Percentiles rank a stretch among this genome's conserved stretches.
phyloP scores from a whole-genome alignment of 2,329 filamentous ascomycete genomes.

The Fusarium nematophilum region DNA sequence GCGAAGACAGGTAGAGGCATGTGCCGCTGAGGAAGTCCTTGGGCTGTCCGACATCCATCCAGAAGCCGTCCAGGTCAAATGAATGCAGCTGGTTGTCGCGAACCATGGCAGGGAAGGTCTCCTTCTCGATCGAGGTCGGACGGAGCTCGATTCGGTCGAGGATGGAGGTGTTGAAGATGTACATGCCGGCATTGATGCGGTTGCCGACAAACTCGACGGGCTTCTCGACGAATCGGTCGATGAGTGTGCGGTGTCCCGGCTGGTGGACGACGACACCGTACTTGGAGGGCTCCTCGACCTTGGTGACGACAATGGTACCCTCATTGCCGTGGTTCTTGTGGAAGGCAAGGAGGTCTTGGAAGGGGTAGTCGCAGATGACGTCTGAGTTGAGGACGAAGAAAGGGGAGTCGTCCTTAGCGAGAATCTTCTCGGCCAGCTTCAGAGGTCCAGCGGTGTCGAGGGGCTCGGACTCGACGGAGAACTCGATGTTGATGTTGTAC shows the following conservation, averaged over 20 bases:
- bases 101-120: conserved; percentile 96
- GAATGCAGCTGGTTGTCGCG: conserved; percentile 92
- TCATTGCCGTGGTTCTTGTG: conserved; percentile 94
- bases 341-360: conserved; percentile 88
- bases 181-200: conserved; percentile 98
- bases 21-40: conserved; percentile 98
- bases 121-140: conserved; percentile 97
- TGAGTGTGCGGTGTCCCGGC: conserved; percentile 87
- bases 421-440: conserved; percentile 92
- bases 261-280: conserved; percentile 99
- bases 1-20: conserved; percentile 93
- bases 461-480: conserved; percentile 96
- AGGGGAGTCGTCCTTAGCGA: conserved; percentile 91
- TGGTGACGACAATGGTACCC: conserved; percentile 97
- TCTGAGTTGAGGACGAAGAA: conserved; percentile 99
- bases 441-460: conserved; percentile 94
- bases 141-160: conserved; percentile 93
- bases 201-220: conserved; percentile 98
- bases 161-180: conserved; percentile 94
- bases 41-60: conserved; percentile 99
- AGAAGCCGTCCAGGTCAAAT: conserved; percentile 96
- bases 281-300: conserved; percentile 98
- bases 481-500: conserved; percentile 95
- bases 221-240: conserved; percentile 99
- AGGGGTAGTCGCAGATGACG: conserved; percentile 97